Evolutionary conservation across 2,329 filamentous ascomycete species (phyloP).

Genomic region (Fusarium mexicanum): DNA sequence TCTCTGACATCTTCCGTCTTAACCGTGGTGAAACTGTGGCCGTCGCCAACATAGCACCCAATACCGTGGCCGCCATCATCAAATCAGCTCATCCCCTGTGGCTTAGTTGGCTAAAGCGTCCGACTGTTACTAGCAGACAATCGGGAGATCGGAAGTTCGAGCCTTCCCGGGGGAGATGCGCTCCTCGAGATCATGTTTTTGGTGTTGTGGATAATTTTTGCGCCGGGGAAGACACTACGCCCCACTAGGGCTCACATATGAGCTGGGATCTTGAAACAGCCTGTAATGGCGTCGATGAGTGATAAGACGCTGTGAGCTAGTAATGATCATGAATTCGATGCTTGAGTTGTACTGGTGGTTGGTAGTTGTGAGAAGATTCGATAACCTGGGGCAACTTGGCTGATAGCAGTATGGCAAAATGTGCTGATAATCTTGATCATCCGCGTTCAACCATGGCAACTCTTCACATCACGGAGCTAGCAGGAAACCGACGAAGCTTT

Average conservation of each 20-base stretch:
- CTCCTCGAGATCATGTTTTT: constrained; percentile 8
- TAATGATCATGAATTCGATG: accelerated
- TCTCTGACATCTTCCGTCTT: background rate
- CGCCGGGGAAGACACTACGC: background rate
- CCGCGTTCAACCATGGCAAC: too few species aligned
- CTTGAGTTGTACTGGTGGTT: background rate
- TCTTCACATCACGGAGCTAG: background rate
- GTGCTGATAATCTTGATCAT: background rate
- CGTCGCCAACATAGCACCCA: background rate
- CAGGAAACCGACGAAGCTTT: background rate
- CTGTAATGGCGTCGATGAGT: background rate
- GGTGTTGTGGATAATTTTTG: constrained; percentile 22
- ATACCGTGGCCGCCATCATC: constrained; percentile 4
- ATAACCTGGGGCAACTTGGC: too few species aligned
- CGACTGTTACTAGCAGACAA: constrained; percentile 40
- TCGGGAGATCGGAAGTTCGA: constrained; percentile 46
- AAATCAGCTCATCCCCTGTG: constrained; percentile 35
- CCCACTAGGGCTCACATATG: constrained; percentile 20
- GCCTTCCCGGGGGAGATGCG: constrained; percentile 43
- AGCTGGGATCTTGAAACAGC: constrained; percentile 10
- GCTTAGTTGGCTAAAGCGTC: constrained; percentile 42
- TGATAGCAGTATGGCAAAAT: background rate
- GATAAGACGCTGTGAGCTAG: background rate
- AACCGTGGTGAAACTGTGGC: background rate
- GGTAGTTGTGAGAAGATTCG: too few species aligned